Evolutionary conservation across 164 flowering plant species (phyloP), one percentile per base, ranked within the genome.

Genomic region (Sextonia rubra): DNA sequence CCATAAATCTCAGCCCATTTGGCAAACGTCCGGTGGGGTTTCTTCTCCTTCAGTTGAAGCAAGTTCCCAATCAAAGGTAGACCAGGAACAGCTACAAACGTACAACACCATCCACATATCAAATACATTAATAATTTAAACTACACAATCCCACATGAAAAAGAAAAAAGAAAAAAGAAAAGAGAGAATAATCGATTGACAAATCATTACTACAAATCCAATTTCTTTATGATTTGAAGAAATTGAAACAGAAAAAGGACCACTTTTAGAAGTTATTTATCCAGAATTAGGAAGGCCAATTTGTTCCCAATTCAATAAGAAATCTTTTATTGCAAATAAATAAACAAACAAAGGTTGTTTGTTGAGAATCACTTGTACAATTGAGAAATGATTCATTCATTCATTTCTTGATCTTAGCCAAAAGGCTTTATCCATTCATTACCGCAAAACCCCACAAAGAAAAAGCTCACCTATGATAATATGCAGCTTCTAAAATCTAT

Each of bases 61-160:
- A 90, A 73, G 74, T 92, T 92, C 71, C 97, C 97, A 18, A 92
- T 62, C 77, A 90, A 61, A 32, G 97, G 95, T 29, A 89, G 70
- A 60, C 97, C 94, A 61, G 95, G 93, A 66, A 92, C 85, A 72
- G 55, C 97, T 91, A 78, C 83, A 82, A 61, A 64, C 47, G 22
- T 20, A 8, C 15, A 71, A 20, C 37, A 69, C 20, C 14, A 55
- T 29, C 12, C 15, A n/a, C 30, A 8, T 15, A 26, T 8, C 44
- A 65, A 4, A 52, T 52, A 52, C n/a, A 52, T 52, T 20, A 52
- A 52, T 52, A 18, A 15, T 52, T 52, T 52, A 52, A 52, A 52
- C 20, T 1, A 37, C 22, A 37, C 44, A 32, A 32, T 24, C 14
- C n/a, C 12, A 25, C 14, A 24, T 22, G 2, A 23, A 23, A 23